Evolutionary conservation across 2,329 filamentous ascomycete genomes (phyloP), one percentile per base, ranked within the genome.

Genomic region (Ophidiomyces ophidiicola): DNA sequence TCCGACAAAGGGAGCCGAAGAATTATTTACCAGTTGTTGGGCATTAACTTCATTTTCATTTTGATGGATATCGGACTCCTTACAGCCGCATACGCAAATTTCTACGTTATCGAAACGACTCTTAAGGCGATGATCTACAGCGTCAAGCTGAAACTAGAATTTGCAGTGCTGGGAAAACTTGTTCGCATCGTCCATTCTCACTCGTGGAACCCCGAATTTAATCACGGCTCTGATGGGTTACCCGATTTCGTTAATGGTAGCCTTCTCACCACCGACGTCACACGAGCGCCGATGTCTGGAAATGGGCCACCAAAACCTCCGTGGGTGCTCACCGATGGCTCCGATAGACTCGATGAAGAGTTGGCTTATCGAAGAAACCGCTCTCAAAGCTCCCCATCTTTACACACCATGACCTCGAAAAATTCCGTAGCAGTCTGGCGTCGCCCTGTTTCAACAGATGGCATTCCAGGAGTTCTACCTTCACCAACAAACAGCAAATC

Each of bases 81-180:
- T 12, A 56, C 60, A 26, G 53, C 61, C 35, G 63, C 66, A 40
- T 67, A 64, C 47, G 54, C 58, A 38, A 58, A 63, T 37, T 53
- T 58, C 15, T 68, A 67, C 42, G 60, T 63, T 42, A 59, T 67
- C 49, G 64, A 68, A 44, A 66, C 63, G 14, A 65, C 63, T 45
- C 52, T 67, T 36, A 68, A 68, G 49, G 62, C 62, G 19, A 57
- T 60, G 32, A 54, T 68, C 36, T 68, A 68, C 52, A 67, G 64
- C 48, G 57, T 68, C 54, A 68, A 68, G 47, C 48, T 68, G 33
- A 68, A 68, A 43, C 60, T 68, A n/a, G 65, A 68, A 47, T 68
- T 68, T 46, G 65, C 65, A 14, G 64, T 68, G 18, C 56, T 68
- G 5, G 61, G 62, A 17, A 62, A 66, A 51, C 50, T 67, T 15